A percentile compares a stretch with the other conserved stretches of the same genome.
Evolutionary conservation across 306 rosid species (phyloP).

Genomic region (Oemleria cerasiformis): DNA sequence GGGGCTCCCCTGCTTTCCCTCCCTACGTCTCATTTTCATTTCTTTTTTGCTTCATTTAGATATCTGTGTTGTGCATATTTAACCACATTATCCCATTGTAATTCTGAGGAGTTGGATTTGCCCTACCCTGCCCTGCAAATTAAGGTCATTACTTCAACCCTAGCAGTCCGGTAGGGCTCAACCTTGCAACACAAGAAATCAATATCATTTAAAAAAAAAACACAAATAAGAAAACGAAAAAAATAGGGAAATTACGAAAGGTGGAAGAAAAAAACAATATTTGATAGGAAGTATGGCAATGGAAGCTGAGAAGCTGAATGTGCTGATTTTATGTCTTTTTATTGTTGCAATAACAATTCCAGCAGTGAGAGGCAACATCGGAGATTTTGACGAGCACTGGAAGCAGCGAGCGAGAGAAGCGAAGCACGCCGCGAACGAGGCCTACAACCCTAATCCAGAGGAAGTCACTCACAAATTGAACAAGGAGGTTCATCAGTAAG

Average conservation of each 20-base stretch:
- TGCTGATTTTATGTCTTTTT: conserved; percentile 28
- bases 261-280: not conserved
- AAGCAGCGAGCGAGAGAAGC: conserved; percentile 35
- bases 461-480: conserved; percentile 26
- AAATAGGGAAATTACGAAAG: not conserved
- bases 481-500: conserved; percentile 30
- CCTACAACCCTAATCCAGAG: conserved; percentile 32
- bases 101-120: not conserved
- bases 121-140: conserved; percentile 4
- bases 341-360: conserved; percentile 25
- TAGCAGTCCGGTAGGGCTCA: conserved; percentile 1
- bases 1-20: conserved; percentile 32
- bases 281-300: conserved; percentile 1
- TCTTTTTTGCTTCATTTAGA: conserved; percentile 18
- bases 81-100: not conserved
- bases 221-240: not conserved
- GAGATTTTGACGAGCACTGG: conserved; percentile 40
- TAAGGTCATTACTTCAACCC: not conserved
- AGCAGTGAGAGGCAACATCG: conserved; percentile 30
- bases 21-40: conserved; percentile 28
- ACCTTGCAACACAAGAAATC: not conserved
- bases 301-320: conserved; percentile 25
- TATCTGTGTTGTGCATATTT: not conserved
- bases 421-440: conserved; percentile 20
- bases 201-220: not conserved